These are phyloP conservation scores for Zopfochytrium polystomum DNA, from an alignment of 371 early-diverging fungal genomes.

Conservation along the genomic window DNA sequence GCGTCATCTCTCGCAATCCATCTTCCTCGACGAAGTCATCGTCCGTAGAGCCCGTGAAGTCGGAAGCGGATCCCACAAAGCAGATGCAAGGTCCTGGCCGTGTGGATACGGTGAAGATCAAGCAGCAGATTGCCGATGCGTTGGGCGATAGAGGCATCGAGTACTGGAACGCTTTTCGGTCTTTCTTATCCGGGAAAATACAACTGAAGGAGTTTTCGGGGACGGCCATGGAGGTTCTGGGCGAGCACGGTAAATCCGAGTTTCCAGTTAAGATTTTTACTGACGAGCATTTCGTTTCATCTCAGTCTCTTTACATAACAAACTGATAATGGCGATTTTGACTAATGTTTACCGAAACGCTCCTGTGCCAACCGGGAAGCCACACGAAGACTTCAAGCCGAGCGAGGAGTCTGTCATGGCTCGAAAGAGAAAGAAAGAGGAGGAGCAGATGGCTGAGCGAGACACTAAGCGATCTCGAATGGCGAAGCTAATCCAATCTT, in stretches of 20 bases:
- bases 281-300: not conserved
- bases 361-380: conserved; percentile 6
- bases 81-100: too few species aligned
- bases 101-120: conserved; percentile 49
- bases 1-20: not conserved
- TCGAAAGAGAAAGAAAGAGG: not conserved
- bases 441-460: not conserved
- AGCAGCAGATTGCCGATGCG: conserved; percentile 40
- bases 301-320: conserved; percentile 19
- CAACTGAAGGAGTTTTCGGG: not conserved
- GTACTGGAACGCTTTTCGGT: conserved; percentile 17
- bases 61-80: not conserved
- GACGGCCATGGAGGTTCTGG: conserved; percentile 4
- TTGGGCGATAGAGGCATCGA: conserved; percentile 14
- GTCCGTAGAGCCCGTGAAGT: not conserved
- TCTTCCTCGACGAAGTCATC: not conserved
- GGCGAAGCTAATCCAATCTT: not conserved
- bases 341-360: conserved; percentile 14
- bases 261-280: not conserved
- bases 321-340: conserved; percentile 20
- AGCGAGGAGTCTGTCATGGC: not conserved
- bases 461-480: not conserved
- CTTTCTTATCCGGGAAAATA: conserved; percentile 10
- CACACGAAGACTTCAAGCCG: conserved; percentile 9
- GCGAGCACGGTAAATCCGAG: conserved; percentile 14